Evolutionary conservation across 306 rosid species (phyloP).

Genomic region (Dryas alaskensis): DNA sequence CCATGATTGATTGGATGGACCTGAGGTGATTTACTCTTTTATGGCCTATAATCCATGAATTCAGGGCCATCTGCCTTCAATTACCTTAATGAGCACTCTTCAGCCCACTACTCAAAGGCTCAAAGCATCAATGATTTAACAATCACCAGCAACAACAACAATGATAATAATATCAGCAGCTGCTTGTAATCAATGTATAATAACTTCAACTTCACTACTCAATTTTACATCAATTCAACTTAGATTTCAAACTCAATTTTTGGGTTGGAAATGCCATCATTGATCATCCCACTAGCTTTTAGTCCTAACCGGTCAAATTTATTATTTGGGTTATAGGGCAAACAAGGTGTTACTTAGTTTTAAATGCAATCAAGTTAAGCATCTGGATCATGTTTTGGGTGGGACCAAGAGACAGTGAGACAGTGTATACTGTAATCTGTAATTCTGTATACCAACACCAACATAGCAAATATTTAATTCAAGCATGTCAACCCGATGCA

Average conservation of each 20-base stretch:
- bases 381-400: slow-evolving; percentile 1
- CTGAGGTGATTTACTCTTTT: background rate
- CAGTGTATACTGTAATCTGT: background rate
- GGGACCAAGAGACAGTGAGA: slow-evolving; percentile 12
- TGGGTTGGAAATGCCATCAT: background rate
- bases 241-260: slow-evolving; percentile 7
- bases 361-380: background rate
- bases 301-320: background rate
- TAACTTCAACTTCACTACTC: slow-evolving; percentile 11
- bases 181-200: slow-evolving; percentile 3
- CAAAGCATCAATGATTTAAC: slow-evolving; percentile 15
- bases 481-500: slow-evolving; percentile 12
- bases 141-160: slow-evolving; percentile 2
- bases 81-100: background rate
- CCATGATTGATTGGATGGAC: background rate
- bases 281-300: background rate
- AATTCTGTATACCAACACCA: slow-evolving; percentile 2
- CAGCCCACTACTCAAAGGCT: background rate
- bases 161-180: background rate
- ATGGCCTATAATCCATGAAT: background rate
- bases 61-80: slow-evolving; percentile 1
- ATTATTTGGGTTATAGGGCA: background rate
- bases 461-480: slow-evolving; percentile 2
- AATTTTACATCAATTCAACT: slow-evolving; percentile 3
- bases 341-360: background rate